Base-by-base conservation (phyloP, 306 rosid genomes). In the Malus sieversii region DNA sequence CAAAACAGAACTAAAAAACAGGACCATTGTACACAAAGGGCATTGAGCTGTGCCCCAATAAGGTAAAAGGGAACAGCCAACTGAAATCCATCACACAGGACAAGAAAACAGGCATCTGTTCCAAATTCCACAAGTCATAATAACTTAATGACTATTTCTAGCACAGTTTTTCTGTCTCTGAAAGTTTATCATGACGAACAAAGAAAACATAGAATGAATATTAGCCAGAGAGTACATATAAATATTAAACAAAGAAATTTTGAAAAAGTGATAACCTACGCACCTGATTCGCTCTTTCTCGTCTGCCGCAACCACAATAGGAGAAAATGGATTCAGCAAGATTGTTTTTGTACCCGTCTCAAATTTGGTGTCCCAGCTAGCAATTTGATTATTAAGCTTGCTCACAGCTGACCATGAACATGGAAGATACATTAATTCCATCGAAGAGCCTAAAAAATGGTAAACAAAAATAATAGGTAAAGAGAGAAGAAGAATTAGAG, bases 261-360 rank as follows among this genome's bases (percentile, higher is more conserved):
- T 4, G 22, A 59, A 42, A 15, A 73, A 60, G 42, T 27, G 65
- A 59, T 18, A 75, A 13, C 71, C 10, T 44, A 35, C 71, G 75
- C 83, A 96, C 99, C 99, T 91, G 75, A 96, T 92, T 20, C 92
- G 87, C 84, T 96, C 99, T 84, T 90, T 92, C 87, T 90, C 98
- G 68, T 96, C 98, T 20, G 94, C 99, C 64, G 94, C 98, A 58
- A 96, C 84, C 68, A 92, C 97, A 62, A 96, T 80, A 66, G 98
- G 98, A 78, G 99, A 90, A 77, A 92, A 96, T 71, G 99, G 98
- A 66, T 92, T 97, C 77, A 96, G 86, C 92, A 96, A 82, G 58
- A 83, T 83, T 48, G 87, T 82, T 77, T 89, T 93, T 29, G 97
- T 90, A 48, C 93, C 98, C 13, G 79, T 81, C 75, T 85, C 91